Evolutionary conservation across 2,329 filamentous ascomycete genomes (phyloP).

Genomic region (Monilinia polystroma): DNA sequence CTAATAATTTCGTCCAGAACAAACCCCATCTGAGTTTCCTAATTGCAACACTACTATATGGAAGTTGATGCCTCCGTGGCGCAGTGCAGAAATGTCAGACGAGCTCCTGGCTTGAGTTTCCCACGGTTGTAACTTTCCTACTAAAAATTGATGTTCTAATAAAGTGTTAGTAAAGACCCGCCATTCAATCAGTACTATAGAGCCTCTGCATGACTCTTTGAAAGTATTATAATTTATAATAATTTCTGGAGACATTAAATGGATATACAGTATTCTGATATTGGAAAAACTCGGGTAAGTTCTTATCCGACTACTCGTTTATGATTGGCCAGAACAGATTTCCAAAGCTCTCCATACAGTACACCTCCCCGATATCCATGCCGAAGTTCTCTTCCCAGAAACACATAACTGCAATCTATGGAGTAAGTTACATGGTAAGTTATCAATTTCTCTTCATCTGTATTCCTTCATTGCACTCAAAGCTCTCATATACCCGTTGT

Average conservation of each 20-base stretch:
- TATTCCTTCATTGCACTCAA: not conserved
- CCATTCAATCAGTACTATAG: not conserved
- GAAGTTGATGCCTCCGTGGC: not conserved
- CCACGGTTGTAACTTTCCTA: not conserved
- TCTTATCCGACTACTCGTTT: not conserved
- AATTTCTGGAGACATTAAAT: not conserved
- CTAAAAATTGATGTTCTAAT: not conserved
- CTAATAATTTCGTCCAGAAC: not conserved
- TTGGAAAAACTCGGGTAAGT: slow-evolving; percentile 6
- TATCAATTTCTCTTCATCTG: not conserved
- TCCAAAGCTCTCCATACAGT: slow-evolving; percentile 6
- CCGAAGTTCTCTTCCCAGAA: slow-evolving; percentile 18
- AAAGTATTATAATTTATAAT: no score
- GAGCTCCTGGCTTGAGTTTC: not conserved
- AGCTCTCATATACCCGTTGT: not conserved
- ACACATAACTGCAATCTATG: slow-evolving; percentile 12
- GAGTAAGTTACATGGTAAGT: slow-evolving; percentile 9
- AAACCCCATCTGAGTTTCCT: not conserved
- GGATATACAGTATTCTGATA: no score
- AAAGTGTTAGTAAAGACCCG: not conserved
- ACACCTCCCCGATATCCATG: slow-evolving; percentile 12
- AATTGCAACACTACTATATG: slow-evolving; percentile 5
- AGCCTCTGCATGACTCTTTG: not conserved
- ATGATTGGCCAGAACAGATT: slow-evolving; percentile 5
- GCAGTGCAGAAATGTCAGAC: slow-evolving; percentile 19